A percentile compares a stretch with the other conserved stretches of the same genome.
These are phyloP conservation scores for Pezicula carpinea DNA, from an alignment of 2,329 filamentous ascomycete species.

Conservation along the genomic window DNA sequence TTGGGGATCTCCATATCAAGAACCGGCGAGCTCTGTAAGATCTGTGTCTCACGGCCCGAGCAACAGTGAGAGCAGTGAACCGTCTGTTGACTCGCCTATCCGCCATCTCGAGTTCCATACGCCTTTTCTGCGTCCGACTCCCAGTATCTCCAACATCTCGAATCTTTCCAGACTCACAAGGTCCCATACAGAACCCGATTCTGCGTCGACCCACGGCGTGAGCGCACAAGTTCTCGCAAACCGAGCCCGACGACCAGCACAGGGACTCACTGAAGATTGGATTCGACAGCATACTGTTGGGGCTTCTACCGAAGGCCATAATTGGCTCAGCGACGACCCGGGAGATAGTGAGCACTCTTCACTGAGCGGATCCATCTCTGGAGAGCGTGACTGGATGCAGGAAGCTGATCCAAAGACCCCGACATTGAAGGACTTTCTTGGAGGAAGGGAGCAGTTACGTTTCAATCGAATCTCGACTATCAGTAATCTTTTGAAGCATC, in stretches of 20 bases:
- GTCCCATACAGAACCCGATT: conserved; percentile 33
- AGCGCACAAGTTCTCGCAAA: conserved; percentile 58
- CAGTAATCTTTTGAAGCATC: conserved; percentile 17
- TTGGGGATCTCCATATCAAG: conserved; percentile 88
- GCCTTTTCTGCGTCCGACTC: conserved; percentile 53
- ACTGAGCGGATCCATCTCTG: conserved; percentile 60
- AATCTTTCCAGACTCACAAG: conserved; percentile 17
- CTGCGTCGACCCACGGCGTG: conserved; percentile 28
- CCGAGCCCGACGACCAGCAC: conserved; percentile 52
- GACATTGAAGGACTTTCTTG: conserved; percentile 25
- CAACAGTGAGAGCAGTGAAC: conserved; percentile 52
- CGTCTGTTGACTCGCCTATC: conserved; percentile 55
- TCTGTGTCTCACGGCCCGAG: conserved; percentile 30
- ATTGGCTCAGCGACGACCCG: conserved; percentile 80
- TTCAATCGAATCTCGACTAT: not conserved
- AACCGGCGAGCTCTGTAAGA: conserved; percentile 46
- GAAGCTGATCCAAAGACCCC: conserved; percentile 31
- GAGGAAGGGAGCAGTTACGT: conserved; percentile 15
- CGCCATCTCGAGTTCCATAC: conserved; percentile 59
- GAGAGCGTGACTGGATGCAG: conserved; percentile 44
- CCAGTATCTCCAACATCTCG: conserved; percentile 31
- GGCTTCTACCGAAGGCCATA: conserved; percentile 64
- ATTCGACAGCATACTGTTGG: conserved; percentile 77
- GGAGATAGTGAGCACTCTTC: conserved; percentile 72
- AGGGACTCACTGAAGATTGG: conserved; percentile 76